Conservation (phyloP, 176 grass and related monocot species). For the Thalia dealbata region DNA sequence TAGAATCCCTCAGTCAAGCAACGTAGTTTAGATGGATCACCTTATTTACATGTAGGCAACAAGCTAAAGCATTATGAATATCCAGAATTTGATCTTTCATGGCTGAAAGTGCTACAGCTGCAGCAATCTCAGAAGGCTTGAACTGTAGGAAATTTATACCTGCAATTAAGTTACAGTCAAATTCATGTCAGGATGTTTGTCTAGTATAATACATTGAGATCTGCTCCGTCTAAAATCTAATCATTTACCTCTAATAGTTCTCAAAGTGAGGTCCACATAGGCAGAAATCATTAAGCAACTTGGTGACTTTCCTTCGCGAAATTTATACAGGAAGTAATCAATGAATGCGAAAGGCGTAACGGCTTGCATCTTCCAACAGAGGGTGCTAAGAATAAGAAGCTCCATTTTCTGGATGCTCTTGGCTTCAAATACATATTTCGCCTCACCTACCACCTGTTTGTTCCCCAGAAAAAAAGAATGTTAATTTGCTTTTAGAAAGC, state of each 20-base stretch:
- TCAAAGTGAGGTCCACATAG: not conserved
- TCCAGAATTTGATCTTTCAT: constrained; percentile 25
- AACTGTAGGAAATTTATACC: constrained; percentile 58
- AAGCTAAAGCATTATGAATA: constrained; percentile 25
- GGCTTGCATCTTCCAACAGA: not conserved
- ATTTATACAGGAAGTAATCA: constrained; percentile 1
- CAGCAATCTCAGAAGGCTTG: constrained; percentile 78
- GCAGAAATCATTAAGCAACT: not conserved
- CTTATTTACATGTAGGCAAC: constrained; percentile 53
- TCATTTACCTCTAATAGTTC: not conserved
- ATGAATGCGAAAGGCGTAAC: constrained; percentile 5
- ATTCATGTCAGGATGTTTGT: not conserved
- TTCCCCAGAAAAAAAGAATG: not conserved
- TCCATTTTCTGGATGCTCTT: constrained; percentile 7
- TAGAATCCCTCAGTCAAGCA: not conserved
- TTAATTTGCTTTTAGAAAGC: not conserved
- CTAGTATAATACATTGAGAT: not conserved
- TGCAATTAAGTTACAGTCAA: constrained; percentile 30
- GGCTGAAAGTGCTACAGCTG: constrained; percentile 32
- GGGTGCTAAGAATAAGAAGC: constrained; percentile 3
- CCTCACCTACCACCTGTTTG: not conserved
- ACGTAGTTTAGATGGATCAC: constrained; percentile 16
- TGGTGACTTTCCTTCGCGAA: not conserved
- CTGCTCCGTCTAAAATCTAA: too few species aligned
- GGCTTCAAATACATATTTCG: not conserved